Conservation (phyloP, 805 yeast species). For the Metschnikowia continentalis region DNA sequence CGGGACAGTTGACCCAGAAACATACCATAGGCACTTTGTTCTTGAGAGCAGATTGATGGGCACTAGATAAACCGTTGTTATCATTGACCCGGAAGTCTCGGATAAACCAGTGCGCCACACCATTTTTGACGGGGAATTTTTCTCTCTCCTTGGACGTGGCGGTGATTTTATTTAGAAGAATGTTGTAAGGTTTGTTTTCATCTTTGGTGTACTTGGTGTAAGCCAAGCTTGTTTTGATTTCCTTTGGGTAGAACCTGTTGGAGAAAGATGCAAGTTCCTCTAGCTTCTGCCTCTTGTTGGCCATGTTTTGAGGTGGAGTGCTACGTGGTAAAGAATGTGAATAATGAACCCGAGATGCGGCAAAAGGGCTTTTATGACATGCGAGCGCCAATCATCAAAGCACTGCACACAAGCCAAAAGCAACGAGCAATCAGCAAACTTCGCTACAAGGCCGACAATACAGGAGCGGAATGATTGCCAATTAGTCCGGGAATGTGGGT, state of each 20-base stretch:
- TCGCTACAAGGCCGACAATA: not conserved
- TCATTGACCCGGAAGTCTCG: conserved; percentile 45
- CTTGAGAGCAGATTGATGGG: conserved; percentile 29
- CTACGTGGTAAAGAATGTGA: not conserved
- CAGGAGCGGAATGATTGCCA: not conserved
- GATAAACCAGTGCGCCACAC: conserved; percentile 44
- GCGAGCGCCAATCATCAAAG: conserved; percentile 1
- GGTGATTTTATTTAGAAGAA: conserved; percentile 14
- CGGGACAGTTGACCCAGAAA: conserved; percentile 38
- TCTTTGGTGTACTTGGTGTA: conserved; percentile 24
- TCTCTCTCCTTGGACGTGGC: conserved; percentile 11
- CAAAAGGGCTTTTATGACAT: not conserved
- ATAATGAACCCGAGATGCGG: not conserved
- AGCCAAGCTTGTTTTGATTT: conserved; percentile 14
- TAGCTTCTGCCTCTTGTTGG: conserved; percentile 14
- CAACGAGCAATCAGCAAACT: conserved; percentile 4
- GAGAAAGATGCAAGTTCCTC: conserved; percentile 14
- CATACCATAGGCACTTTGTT: conserved; percentile 33
- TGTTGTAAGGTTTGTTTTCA: conserved; percentile 27
- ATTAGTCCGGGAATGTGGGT: not conserved
- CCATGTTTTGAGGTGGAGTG: conserved; percentile 6
- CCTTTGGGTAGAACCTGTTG: conserved; percentile 12
- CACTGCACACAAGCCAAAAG: not conserved
- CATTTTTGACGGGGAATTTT: conserved; percentile 13
- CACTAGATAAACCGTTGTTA: conserved; percentile 38